Evolutionary conservation across 2,329 filamentous ascomycete species (phyloP).

Genomic region (Fusarium sp.): DNA sequence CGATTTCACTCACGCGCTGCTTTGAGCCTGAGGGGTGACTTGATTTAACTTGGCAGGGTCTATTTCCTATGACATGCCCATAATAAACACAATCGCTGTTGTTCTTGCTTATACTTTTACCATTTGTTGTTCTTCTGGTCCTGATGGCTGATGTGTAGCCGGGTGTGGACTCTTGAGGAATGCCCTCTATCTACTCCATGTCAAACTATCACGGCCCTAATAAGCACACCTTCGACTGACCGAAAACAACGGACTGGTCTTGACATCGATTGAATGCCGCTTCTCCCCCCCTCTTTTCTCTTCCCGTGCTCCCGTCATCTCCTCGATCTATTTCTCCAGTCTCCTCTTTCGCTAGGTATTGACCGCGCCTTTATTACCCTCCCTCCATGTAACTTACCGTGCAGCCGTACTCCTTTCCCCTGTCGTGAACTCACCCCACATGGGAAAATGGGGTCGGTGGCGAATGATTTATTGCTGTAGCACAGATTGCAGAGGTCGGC

Average conservation of each 20-base stretch:
- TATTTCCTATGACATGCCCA: constrained; percentile 38
- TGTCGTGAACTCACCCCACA: constrained; percentile 38
- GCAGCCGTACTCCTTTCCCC: constrained; percentile 26
- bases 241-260: not conserved
- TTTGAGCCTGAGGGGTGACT: constrained; percentile 11
- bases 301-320: constrained; percentile 13
- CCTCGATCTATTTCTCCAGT: constrained; percentile 11
- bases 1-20: constrained; percentile 39
- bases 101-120: constrained; percentile 10
- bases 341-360: constrained; percentile 14
- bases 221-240: too few species aligned
- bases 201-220: constrained; percentile 1
- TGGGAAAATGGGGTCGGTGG: constrained; percentile 30
- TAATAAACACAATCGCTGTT: constrained; percentile 11
- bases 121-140: not conserved
- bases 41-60: constrained; percentile 36
- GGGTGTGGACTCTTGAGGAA: not conserved
- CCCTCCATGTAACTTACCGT: constrained; percentile 25
- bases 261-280: constrained; percentile 4
- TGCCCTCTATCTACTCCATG: not conserved
- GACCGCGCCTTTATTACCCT: constrained; percentile 31
- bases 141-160: not conserved
- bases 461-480: constrained; percentile 21
- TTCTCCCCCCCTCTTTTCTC: constrained; percentile 14
- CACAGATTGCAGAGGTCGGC: constrained; percentile 7